Conservation (phyloP, 2,329 filamentous ascomycete genomes). For the Diplodia corticola region DNA sequence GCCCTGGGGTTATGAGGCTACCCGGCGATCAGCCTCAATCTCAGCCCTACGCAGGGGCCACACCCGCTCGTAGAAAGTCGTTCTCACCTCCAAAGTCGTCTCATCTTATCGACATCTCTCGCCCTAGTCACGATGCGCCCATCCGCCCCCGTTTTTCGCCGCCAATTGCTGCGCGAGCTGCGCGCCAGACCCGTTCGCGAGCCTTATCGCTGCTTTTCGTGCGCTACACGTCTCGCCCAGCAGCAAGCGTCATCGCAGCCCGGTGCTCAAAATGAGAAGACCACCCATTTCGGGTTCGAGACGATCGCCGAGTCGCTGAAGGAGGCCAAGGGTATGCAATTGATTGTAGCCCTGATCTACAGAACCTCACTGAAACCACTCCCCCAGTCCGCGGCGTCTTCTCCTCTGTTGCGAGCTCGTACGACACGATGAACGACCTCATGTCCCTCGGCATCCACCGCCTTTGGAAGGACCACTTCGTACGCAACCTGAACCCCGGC, state of each 20-base stretch:
- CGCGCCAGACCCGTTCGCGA: constrained; percentile 23
- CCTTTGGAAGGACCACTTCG: constrained; percentile 97
- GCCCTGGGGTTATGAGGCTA: constrained; percentile 19
- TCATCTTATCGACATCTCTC: constrained; percentile 11
- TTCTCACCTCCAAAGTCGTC: constrained; percentile 10
- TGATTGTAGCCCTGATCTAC: too few species aligned
- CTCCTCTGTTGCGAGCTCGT: constrained; percentile 88
- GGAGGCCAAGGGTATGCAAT: constrained; percentile 58
- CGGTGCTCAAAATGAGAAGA: constrained; percentile 50
- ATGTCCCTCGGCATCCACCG: constrained; percentile 98
- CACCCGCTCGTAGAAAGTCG: constrained; percentile 11
- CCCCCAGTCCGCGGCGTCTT: constrained; percentile 79
- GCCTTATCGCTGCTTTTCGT: constrained; percentile 55
- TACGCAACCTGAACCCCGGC: constrained; percentile 85
- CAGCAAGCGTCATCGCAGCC: constrained; percentile 41
- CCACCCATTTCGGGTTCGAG: constrained; percentile 90
- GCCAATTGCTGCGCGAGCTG: constrained; percentile 34
- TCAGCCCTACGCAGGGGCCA: constrained; percentile 23
- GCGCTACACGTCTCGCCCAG: constrained; percentile 42
- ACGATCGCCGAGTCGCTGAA: constrained; percentile 82
- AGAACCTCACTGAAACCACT: constrained; percentile 26
- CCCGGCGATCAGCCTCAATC: neutral
- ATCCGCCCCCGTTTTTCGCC: constrained; percentile 31
- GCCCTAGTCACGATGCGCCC: constrained; percentile 27
- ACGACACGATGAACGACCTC: constrained; percentile 98